Conservation (phyloP, 176 grass and related monocot species). For the Triticum dicoccoides region DNA sequence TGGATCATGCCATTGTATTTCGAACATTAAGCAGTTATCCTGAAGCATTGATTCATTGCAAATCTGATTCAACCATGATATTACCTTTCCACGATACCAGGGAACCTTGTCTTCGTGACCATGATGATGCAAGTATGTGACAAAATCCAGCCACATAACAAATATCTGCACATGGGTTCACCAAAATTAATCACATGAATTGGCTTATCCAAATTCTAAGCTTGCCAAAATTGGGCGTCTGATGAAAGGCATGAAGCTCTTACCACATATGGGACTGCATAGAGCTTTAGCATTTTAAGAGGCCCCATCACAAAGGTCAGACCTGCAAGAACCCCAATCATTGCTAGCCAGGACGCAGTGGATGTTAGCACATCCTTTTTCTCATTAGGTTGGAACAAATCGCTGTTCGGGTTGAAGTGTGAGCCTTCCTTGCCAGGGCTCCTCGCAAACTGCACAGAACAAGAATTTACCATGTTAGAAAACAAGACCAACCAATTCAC, state of each 20-base stretch:
- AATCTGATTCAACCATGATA: neutral
- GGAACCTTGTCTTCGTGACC: slow-evolving; percentile 89
- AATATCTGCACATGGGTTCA: slow-evolving; percentile 64
- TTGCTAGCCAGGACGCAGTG: slow-evolving; percentile 65
- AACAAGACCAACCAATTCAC: slow-evolving; percentile 3
- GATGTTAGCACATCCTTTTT: slow-evolving; percentile 87
- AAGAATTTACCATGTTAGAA: slow-evolving; percentile 16
- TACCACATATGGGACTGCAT: slow-evolving; percentile 74
- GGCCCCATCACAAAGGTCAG: slow-evolving; percentile 77
- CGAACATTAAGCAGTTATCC: neutral
- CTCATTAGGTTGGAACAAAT: slow-evolving; percentile 78
- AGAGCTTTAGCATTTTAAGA: slow-evolving; percentile 79
- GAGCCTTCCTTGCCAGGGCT: slow-evolving; percentile 83
- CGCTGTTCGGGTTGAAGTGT: slow-evolving; percentile 74
- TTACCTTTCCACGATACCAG: slow-evolving; percentile 97
- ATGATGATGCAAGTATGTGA: slow-evolving; percentile 97
- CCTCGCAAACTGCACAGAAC: slow-evolving; percentile 51
- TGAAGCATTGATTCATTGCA: slow-evolving; percentile 12
- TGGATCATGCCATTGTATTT: neutral
- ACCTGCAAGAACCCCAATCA: slow-evolving; percentile 61
- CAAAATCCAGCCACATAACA: slow-evolving; percentile 90
- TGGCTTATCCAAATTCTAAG: slow-evolving; percentile 21
- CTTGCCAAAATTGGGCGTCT: neutral
- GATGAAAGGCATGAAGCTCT: neutral
- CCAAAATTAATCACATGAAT: slow-evolving; percentile 26